A percentile compares a stretch with the other conserved stretches of the same genome.
phyloP scores from a whole-genome alignment of 75 land plant genomes.

The Adiantum capillusveneris region DNA sequence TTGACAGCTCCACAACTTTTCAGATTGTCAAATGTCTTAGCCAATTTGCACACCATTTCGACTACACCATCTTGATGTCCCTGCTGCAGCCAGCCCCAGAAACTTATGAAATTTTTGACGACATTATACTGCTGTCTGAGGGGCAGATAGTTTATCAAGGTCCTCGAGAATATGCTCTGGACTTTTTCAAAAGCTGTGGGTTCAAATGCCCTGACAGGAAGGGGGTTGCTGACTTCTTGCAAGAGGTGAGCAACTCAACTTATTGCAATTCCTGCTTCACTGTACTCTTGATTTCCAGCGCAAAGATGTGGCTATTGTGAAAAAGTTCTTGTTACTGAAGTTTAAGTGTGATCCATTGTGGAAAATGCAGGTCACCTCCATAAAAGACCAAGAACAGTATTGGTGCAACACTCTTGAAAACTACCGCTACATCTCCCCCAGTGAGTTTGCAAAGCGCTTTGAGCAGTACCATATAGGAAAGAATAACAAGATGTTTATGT shows the following conservation, averaged over 20 bases:
- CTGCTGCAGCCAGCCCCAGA: constrained; percentile 32
- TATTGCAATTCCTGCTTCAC: too few species aligned
- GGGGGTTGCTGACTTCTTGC: constrained; percentile 31
- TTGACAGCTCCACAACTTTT: constrained; percentile 25
- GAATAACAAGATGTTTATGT: constrained; percentile 40
- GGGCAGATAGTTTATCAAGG: constrained; percentile 38
- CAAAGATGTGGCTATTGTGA: too few species aligned
- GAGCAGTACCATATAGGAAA: constrained; percentile 58
- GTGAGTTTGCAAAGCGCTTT: constrained; percentile 61
- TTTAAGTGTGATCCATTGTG: too few species aligned
- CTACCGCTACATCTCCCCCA: constrained; percentile 60
- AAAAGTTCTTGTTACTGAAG: too few species aligned
- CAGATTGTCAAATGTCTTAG: constrained; percentile 17
- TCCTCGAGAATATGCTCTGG: constrained; percentile 21
- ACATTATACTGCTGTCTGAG: constrained; percentile 31
- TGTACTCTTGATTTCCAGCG: too few species aligned
- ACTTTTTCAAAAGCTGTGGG: constrained; percentile 22
- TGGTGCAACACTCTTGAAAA: constrained; percentile 53
- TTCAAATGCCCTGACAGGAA: constrained; percentile 34
- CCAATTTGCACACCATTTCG: constrained; percentile 13
- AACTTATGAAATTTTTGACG: constrained; percentile 32
- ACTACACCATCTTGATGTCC: constrained; percentile 14
- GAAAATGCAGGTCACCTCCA: constrained; percentile 82
- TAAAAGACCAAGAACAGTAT: constrained; percentile 90
- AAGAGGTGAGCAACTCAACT: constrained; percentile 18